Conservation (phyloP, 2,329 filamentous ascomycete genomes). For the Cryphonectria naterciae region DNA sequence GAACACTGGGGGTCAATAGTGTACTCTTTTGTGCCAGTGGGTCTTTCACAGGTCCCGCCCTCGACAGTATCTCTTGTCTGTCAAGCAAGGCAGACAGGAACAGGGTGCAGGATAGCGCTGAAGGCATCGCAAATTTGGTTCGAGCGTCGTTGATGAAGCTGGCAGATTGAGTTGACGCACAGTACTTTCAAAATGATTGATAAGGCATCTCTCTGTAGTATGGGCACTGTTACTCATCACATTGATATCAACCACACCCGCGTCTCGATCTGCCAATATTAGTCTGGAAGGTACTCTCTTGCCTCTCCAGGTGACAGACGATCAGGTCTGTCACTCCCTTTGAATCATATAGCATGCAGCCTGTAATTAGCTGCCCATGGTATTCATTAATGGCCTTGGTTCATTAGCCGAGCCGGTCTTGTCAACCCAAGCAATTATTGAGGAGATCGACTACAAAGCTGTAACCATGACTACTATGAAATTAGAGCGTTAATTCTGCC, state of each 20-base stretch:
- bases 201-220: background rate
- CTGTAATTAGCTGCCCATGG: too few species aligned
- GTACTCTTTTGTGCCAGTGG: background rate
- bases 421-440: background rate
- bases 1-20: background rate
- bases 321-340: background rate
- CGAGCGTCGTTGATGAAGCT: background rate
- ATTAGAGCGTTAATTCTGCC: background rate
- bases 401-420: too few species aligned
- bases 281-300: too few species aligned
- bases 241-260: background rate
- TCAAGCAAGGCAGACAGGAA: too few species aligned
- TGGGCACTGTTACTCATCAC: background rate
- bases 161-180: background rate
- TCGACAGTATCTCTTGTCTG: background rate
- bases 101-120: background rate
- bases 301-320: background rate
- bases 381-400: background rate
- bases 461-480: background rate
- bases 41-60: background rate
- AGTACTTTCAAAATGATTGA: background rate
- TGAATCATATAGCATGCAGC: background rate
- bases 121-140: background rate
- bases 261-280: background rate
- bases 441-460: background rate